Evolutionary conservation across 352 stramenopile species (phyloP).

Genomic region (Globisporangium parvum): DNA sequence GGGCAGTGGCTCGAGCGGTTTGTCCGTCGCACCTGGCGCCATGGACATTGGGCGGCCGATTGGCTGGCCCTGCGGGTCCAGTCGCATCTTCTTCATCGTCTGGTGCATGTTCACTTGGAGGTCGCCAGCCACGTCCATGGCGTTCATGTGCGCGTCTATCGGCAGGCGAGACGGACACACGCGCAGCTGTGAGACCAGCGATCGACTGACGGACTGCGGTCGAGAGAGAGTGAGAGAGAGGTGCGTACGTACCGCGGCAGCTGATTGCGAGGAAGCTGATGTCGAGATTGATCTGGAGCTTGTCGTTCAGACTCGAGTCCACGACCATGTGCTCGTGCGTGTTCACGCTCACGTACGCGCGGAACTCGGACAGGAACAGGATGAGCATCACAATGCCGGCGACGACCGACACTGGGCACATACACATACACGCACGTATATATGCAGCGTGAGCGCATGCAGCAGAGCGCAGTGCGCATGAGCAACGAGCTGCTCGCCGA

Average conservation of each 20-base stretch:
- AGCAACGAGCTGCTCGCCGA: no score
- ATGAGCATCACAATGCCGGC: conserved; percentile 86
- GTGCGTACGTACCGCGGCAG: conserved; percentile 64
- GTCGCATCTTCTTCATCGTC: conserved; percentile 90
- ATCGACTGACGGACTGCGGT: background rate
- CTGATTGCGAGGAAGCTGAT: conserved; percentile 96
- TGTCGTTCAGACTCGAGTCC: conserved; percentile 92
- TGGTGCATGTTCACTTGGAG: conserved; percentile 96
- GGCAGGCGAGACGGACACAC: background rate
- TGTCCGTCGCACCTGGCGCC: conserved; percentile 18
- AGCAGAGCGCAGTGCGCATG: background rate
- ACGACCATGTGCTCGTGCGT: conserved; percentile 94
- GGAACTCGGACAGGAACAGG: conserved; percentile 89
- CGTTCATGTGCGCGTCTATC: conserved; percentile 95
- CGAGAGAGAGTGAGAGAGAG: background rate
- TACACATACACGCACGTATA: background rate
- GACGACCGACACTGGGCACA: conserved; percentile 64
- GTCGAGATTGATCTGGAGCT: conserved; percentile 96
- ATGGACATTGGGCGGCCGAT: conserved; percentile 57
- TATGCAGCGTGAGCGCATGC: no score
- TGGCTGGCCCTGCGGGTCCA: conserved; percentile 66
- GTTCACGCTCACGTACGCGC: conserved; percentile 68
- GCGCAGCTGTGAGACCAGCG: background rate
- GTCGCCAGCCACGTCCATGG: conserved; percentile 98
- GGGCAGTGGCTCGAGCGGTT: conserved; percentile 43